phyloP scores from a whole-genome alignment of 768 basidiomycete genomes.

The Boletus vermiculosoides region DNA sequence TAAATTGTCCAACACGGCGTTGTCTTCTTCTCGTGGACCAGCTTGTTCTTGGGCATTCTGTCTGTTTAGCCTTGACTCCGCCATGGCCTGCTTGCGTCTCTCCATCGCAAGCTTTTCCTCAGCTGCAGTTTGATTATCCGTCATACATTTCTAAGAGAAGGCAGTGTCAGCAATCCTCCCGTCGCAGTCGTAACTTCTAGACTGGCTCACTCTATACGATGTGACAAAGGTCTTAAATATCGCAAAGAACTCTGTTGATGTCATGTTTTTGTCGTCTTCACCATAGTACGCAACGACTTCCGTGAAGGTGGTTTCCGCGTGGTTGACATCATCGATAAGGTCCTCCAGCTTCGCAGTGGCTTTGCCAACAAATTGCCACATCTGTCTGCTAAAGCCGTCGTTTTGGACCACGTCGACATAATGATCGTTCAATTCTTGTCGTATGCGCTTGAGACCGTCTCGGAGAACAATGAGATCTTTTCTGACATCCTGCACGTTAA shows the following conservation, averaged over 20 bases:
- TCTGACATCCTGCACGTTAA: slow-evolving; percentile 83
- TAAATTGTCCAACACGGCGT: slow-evolving; percentile 61
- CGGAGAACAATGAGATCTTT: slow-evolving; percentile 71
- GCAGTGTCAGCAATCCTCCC: slow-evolving; percentile 1
- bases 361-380: slow-evolving; percentile 86
- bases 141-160: slow-evolving; percentile 73
- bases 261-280: slow-evolving; percentile 85
- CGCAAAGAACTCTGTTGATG: slow-evolving; percentile 91
- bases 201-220: slow-evolving; percentile 70
- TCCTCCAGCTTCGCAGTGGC: slow-evolving; percentile 77
- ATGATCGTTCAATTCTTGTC: slow-evolving; percentile 75
- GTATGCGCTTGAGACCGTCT: slow-evolving; percentile 75
- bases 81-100: slow-evolving; percentile 65
- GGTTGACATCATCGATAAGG: slow-evolving; percentile 81
- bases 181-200: neutral
- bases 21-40: slow-evolving; percentile 54
- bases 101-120: slow-evolving; percentile 70
- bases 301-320: slow-evolving; percentile 78
- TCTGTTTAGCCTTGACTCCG: slow-evolving; percentile 58
- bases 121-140: slow-evolving; percentile 69
- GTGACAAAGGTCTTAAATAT: slow-evolving; percentile 97
- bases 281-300: slow-evolving; percentile 91
- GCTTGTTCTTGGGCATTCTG: slow-evolving; percentile 46
- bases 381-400: slow-evolving; percentile 84
- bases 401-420: slow-evolving; percentile 68